These are phyloP conservation scores for Candida sanyiensis DNA, from an alignment of 805 yeast genomes.

Conservation along the genomic window DNA sequence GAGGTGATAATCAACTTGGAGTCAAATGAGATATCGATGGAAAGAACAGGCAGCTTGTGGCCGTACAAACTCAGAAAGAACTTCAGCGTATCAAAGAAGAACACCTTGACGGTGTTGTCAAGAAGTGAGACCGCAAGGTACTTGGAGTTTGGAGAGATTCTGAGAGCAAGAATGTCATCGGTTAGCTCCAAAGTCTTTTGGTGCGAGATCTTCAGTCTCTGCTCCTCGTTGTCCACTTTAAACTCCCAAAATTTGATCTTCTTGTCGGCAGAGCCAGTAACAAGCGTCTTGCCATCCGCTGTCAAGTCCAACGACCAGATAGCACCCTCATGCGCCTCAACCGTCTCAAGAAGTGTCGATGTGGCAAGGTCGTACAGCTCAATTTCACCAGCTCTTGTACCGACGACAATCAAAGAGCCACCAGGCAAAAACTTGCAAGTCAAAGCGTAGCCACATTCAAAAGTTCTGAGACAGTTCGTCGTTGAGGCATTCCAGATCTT, in stretches of 20 bases:
- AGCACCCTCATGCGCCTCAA: conserved; percentile 77
- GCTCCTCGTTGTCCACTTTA: conserved; percentile 53
- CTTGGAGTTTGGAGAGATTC: conserved; percentile 73
- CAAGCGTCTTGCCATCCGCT: conserved; percentile 75
- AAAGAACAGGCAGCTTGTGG: conserved; percentile 90
- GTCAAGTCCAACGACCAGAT: conserved; percentile 89
- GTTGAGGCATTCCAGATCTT: conserved; percentile 85
- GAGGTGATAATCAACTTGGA: conserved; percentile 85
- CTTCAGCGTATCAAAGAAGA: conserved; percentile 80
- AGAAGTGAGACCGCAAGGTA: conserved; percentile 77
- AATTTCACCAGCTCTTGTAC: conserved; percentile 81
- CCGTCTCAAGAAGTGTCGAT: conserved; percentile 62
- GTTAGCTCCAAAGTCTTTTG: conserved; percentile 76
- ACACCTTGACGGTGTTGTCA: conserved; percentile 94
- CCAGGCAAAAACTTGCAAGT: conserved; percentile 85
- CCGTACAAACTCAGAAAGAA: conserved; percentile 89
- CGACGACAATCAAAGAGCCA: conserved; percentile 78
- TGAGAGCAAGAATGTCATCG: conserved; percentile 80
- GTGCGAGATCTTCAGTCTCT: conserved; percentile 59
- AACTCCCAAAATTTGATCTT: conserved; percentile 86
- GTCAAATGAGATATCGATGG: conserved; percentile 86
- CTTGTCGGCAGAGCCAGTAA: conserved; percentile 94
- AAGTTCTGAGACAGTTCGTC: conserved; percentile 72
- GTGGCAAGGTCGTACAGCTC: conserved; percentile 84
- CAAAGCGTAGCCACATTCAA: conserved; percentile 84